These are phyloP conservation scores for Linanthus parryae DNA, from an alignment of 148 eudicot genomes.

Conservation along the genomic window DNA sequence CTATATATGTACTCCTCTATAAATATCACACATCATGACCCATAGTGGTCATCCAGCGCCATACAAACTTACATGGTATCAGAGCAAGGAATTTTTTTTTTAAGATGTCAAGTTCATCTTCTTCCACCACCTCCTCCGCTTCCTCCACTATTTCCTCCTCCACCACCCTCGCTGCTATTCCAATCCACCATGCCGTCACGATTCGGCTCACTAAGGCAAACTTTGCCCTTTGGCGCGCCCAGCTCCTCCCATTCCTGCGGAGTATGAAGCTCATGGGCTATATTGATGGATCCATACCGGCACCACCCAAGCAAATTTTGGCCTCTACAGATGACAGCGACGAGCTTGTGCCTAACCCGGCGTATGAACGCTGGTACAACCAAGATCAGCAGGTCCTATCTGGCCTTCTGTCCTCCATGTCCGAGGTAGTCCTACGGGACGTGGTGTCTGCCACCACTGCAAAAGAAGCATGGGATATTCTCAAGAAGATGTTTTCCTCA, in stretches of 20 bases:
- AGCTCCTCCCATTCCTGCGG: background rate
- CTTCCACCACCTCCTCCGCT: too few relatives aligned
- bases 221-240: background rate
- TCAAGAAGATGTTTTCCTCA: background rate
- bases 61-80: too few relatives aligned
- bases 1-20: too few relatives aligned
- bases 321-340: background rate
- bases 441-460: background rate
- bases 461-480: background rate
- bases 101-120: too few relatives aligned
- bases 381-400: background rate
- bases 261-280: background rate
- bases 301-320: background rate
- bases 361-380: background rate
- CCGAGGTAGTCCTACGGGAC: background rate
- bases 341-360: background rate
- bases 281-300: background rate
- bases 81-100: too few relatives aligned
- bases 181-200: background rate
- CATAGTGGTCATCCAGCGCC: too few relatives aligned
- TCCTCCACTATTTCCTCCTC: background rate
- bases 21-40: too few relatives aligned
- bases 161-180: background rate
- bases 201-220: background rate
- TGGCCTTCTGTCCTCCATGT: background rate